Base-by-base conservation (phyloP, 2,329 filamentous ascomycete genomes). In the Cytospora schulzeri region DNA sequence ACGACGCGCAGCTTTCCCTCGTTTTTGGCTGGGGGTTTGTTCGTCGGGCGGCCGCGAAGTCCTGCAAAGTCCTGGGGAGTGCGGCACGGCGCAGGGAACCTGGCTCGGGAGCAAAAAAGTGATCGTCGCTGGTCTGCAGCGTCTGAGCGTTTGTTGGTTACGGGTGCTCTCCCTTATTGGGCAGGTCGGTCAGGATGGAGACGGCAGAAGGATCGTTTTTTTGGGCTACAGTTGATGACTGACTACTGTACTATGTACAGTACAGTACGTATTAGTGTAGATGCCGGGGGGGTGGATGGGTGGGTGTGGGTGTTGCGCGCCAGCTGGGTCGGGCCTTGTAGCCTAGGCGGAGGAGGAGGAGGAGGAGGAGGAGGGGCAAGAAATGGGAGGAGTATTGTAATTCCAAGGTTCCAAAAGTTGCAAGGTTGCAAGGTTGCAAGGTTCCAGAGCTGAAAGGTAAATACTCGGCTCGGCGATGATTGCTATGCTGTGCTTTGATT, bases 1-100 rank as follows among this genome's bases (percentile, higher is more conserved):
- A 62, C 60, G 52, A 62, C 60, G 60, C 60, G 55, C 60, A 62
- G 28, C 52, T 55, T 53, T 56, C 53, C 60, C 28, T 48, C 26
- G 41, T 62, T 31, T 4, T 9, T 31, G n/a, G 22, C 41, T 56
- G 24, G 33, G 58, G 59, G 31, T 56, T 22, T 22, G 29, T 38
- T n/a, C 55, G 52, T 45, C 50, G n/a, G 41, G 60, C 60, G 60
- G 60, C 60, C 60, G 60, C 41, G 41, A 62, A 56, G 60, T 62
- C 52, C 60, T 62, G 52, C 60, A 22, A 56, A 22, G 52, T 56
- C 52, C 38, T 56, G 52, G 38, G 38, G 52, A 56, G 24, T 62
- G 60, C 60, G 60, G 60, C 52, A 62, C 60, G 55, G 60, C 60
- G 15, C 52, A 62, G 60, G 38, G 38, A 38, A 50, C 33, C 33